Conservation (phyloP, 371 early-diverging fungal species). For the Rhizopus arrhizus region DNA sequence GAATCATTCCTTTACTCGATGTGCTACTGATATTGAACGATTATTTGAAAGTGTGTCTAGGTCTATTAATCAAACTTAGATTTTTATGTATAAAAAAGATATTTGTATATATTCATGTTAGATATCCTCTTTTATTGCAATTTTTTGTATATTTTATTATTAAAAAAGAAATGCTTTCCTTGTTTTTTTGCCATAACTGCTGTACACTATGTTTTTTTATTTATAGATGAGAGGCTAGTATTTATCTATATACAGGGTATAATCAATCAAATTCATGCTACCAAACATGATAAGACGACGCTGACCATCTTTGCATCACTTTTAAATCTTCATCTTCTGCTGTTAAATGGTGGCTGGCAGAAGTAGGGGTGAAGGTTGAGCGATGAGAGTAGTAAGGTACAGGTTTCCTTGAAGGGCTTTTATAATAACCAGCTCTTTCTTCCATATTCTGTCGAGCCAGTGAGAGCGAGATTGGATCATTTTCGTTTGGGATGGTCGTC, state of each 20-base stretch:
- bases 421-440: slow-evolving; percentile 33
- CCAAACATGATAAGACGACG: slow-evolving; percentile 28
- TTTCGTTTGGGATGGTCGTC: background rate
- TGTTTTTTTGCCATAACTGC: no score
- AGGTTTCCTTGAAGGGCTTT: slow-evolving; percentile 16
- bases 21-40: slow-evolving; percentile 74
- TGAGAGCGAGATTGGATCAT: slow-evolving; percentile 32
- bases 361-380: background rate
- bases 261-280: background rate
- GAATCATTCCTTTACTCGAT: slow-evolving; percentile 78
- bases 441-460: slow-evolving; percentile 33
- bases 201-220: no score
- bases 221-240: no score
- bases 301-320: slow-evolving; percentile 20
- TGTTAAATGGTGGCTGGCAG: background rate
- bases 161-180: no score
- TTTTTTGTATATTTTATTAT: no score
- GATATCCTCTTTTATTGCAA: no score
- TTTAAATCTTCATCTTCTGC: slow-evolving; percentile 15
- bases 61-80: slow-evolving; percentile 53
- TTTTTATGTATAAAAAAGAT: no score
- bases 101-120: background rate
- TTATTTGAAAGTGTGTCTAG: slow-evolving; percentile 74
- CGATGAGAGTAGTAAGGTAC: slow-evolving; percentile 13
- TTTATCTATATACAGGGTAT: no score